Percentiles rank a stretch among this genome's conserved stretches.
phyloP scores from a whole-genome alignment of 345 rosid genomes.

The Brassica cretica region DNA sequence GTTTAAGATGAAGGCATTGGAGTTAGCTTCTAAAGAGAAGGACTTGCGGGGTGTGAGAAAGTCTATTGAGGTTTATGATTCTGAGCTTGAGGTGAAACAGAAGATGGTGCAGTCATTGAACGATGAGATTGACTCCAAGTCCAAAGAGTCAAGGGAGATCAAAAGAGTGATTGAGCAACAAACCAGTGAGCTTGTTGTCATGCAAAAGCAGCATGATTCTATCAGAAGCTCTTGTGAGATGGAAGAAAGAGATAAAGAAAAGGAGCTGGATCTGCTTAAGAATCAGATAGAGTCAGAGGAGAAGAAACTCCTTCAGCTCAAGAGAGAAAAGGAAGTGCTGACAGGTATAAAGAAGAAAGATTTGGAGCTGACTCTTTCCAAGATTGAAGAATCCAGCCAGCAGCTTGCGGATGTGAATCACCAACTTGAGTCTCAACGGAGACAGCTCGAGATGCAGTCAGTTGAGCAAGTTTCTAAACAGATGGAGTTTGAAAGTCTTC shows the following conservation, averaged over 20 bases:
- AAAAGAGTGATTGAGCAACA: background rate
- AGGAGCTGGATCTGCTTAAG: slow-evolving; percentile 12
- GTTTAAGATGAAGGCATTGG: background rate
- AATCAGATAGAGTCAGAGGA: slow-evolving; percentile 18
- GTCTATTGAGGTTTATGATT: background rate
- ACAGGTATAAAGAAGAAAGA: background rate
- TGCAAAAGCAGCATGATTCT: background rate
- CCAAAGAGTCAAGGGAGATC: slow-evolving; percentile 9
- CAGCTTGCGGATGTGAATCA: background rate
- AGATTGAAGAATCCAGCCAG: background rate
- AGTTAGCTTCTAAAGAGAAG: background rate
- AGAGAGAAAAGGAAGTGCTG: background rate
- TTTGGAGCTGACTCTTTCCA: background rate
- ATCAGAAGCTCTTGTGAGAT: background rate
- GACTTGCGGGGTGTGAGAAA: slow-evolving; percentile 12
- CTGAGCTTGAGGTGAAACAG: slow-evolving; percentile 17
- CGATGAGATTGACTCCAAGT: background rate
- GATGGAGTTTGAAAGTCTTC: background rate
- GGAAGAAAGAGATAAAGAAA: background rate
- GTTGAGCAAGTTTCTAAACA: background rate
- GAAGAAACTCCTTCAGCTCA: background rate
- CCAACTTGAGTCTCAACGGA: background rate
- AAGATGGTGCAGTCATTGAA: background rate
- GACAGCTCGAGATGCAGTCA: background rate
- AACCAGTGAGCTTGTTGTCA: background rate